Evolutionary conservation across 1,139 yeast genomes (phyloP), one percentile per base, ranked within the genome.

Genomic region (Pichia sp.): DNA sequence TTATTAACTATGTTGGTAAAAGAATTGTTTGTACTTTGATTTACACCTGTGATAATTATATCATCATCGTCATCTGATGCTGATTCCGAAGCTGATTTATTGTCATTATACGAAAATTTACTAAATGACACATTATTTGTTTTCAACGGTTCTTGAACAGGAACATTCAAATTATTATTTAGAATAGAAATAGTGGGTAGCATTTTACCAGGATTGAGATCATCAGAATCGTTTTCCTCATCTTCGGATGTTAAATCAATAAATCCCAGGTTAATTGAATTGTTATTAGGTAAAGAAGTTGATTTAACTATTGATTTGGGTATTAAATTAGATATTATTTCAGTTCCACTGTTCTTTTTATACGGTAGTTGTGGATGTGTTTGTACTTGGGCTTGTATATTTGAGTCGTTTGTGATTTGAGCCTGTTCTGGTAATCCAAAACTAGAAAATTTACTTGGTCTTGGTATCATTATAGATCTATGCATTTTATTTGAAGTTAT

Each of bases 201-300:
- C n/a, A n/a, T n/a, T n/a, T n/a, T 32, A 9, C 18, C 15, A 1
- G 15, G 6, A 11, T 23, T n/a, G 9, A 8, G 4, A 23, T 7
- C 20, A 22, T 36, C 27, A n/a, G 6, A 9, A 15, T 36, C 50
- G 11, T 36, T 45, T 22, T 48, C 49, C 4, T 39, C 49, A 12
- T 49, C 54, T 35, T 49, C 53, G n/a, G 43, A 42, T 7, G 54
- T 51, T 20, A 51, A 43, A 39, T 50, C 49, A 8, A 52, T 46
- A 29, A 48, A 43, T 4, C 46, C 47, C 8, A 32, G 4, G n/a
- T 25, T 26, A 15, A 8, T 23, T 1, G 43, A n/a, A 8, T 5
- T n/a, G 13, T 13, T 23, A 16, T 12, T 8, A 5, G 42, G n/a
- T 23, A 16, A 11, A 4, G 43, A 35, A 26, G 36, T 42, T 7